Evolutionary conservation across 768 basidiomycete genomes (phyloP).

Genomic region (Tephrocybe sp.): DNA sequence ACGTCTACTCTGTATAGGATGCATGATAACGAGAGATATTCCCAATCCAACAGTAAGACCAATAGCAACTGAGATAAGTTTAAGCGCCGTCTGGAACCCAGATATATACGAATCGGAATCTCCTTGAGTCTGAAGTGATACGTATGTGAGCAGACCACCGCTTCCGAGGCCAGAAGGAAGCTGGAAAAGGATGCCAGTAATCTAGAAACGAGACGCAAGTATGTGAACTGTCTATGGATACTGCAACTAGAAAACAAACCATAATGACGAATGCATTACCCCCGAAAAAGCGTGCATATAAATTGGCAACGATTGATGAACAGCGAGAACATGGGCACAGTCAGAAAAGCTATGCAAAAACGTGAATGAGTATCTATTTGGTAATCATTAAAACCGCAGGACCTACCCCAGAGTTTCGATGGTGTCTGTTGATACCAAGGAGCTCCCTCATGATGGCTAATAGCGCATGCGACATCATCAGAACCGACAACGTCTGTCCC

Average conservation of each 20-base stretch:
- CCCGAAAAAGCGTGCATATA: conserved; percentile 71
- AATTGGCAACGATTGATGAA: conserved; percentile 71
- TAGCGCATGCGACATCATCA: conserved; percentile 58
- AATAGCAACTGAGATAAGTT: conserved; percentile 74
- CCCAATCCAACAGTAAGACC: conserved; percentile 80
- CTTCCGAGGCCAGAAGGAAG: conserved; percentile 79
- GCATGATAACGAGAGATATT: conserved; percentile 62
- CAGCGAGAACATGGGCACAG: conserved; percentile 67
- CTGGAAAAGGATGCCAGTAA: conserved; percentile 83
- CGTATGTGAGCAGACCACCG: conserved; percentile 75
- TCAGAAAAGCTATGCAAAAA: conserved; percentile 53
- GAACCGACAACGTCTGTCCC: conserved; percentile 42
- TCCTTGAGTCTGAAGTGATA: conserved; percentile 51
- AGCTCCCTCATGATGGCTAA: conserved; percentile 52
- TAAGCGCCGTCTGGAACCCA: conserved; percentile 73
- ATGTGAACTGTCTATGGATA: background rate
- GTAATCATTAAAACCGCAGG: background rate
- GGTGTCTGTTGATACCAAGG: conserved; percentile 78
- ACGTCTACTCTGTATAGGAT: conserved; percentile 57
- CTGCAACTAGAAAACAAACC: conserved; percentile 44
- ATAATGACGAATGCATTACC: conserved; percentile 82
- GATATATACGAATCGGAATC: conserved; percentile 55
- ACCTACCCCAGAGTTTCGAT: conserved; percentile 68
- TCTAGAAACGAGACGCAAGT: conserved; percentile 24
- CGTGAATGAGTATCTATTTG: background rate